Base-by-base conservation (phyloP, 306 rosid species). In the Carpinus fangiana region DNA sequence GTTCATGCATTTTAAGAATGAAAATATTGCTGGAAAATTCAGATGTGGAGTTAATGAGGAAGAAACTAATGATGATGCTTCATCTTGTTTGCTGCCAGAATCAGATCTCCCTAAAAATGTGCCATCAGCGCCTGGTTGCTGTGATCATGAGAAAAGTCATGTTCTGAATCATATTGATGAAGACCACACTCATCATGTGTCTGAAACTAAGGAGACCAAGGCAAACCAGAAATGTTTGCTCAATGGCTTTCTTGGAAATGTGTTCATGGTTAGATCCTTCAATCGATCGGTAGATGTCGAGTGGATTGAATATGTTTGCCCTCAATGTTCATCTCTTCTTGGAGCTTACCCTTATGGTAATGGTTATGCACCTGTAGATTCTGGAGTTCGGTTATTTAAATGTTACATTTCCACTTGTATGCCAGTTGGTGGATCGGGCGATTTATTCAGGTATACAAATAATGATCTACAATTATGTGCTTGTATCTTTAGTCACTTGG, bases 171-270 rank as follows among this genome's bases (percentile, higher is more conserved):
- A 74, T 46, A 82, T 75, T 68, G 82, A 75, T 73, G 82, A 76
- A 72, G 76, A 84, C 20, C 74, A 87, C 73, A 76, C 62, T 12
- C 90, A 79, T 79, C 84, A 76, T 72, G 81, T 81, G 61, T 88
- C 78, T 78, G 86, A 84, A 76, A 83, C 73, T 52, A n/a, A 41
- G 26, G 86, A 87, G 85, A 78, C 91, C 53, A 76, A 76, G 74
- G 90, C 69, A 60, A 84, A 84, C 79, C 91, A 88, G 65, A 86
- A 85, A 74, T 77, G 90, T n/a, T 83, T 95, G 20, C 90, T 92
- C 70, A 90, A 93, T 81, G 98, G 98, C 57, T 93, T 82, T 86
- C 97, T 95, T 87, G 98, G 86, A 83, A 96, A 90, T 83, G 74
- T 88, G 66, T 95, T 95, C 87, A 95, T 95, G 96, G 96, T 93